Evolutionary conservation across 768 basidiomycete genomes (phyloP), one percentile per base, ranked within the genome.

Genomic region (Austroboletus festivus): DNA sequence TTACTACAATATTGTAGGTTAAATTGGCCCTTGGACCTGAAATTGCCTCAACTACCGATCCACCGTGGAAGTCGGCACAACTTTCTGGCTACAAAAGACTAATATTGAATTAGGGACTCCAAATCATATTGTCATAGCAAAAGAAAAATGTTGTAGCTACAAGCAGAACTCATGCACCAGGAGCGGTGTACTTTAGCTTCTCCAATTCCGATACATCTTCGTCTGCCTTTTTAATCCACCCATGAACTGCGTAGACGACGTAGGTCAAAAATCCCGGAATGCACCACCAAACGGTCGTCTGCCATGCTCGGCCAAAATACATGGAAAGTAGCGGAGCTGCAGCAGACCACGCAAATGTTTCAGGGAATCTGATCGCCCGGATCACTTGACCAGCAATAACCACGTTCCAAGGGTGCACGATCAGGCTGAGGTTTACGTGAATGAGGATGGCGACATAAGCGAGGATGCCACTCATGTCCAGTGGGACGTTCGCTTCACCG

Each of bases 211-310:
- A 66, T 18, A 86, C 71, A 26, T 71, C 73, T 52, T 74, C 65
- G 55, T 75, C 71, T 11, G 75, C 75, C 39, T 67, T 65, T 38
- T 65, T 61, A 35, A 81, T 73, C 42, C 76, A 71, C 35, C 68
- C 68, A 48, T 74, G 70, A 23, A 76, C 72, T 1, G 67, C 71
- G 43, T 81, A 75, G 1, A 74, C 71, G 30, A 78, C 59, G 35
- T 66, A 75, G 1, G 79, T 71, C 16, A 81, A 47, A 19, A 68
- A 46, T 0, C 66, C 60, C 0, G 79, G 74, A 19, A 74, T 53
- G 40, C 69, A 71, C 77, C 80, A 82, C 81, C 81, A 83, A 18
- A 61, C 56, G 7, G 72, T 72, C 3, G 73, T 76, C 54, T 80
- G 78, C 80, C 81, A 83, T 11, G 75, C 62, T 41, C 71, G 71